Base-by-base conservation (phyloP, 495 filamentous ascomycete species). In the Hypomontagnella submonticulosa region DNA sequence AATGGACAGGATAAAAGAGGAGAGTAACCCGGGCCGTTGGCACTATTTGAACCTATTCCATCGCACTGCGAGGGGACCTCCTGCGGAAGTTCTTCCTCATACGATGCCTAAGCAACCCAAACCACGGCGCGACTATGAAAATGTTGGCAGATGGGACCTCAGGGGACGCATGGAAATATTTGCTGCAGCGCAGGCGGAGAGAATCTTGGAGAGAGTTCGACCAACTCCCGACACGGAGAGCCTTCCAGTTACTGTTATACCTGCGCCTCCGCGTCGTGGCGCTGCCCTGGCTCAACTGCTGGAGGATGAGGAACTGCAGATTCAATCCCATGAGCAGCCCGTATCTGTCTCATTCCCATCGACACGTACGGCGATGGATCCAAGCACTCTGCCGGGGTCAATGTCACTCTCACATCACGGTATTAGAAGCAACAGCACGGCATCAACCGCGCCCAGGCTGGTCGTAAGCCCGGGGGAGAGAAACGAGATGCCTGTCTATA, bases 231-330 rank as follows among this genome's bases (percentile, higher is more conserved):
- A 82, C 53, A 83, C 80, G 10, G 76, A 78, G 49, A 81, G 76
- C 59, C 61, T 83, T 46, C 81, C 81, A 4, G 76, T 82, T n/a
- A 80, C 73, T 27, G 76, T 83, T 4, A 82, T 83, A 16, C 80
- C 80, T 4, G 81, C 81, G 0, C 81, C 80, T 36, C 74, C 79
- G 10, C 73, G 81, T 0, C 71, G 77, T 16, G 81, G 81, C 1
- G 78, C 79, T 0, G 80, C 77, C 6, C 67, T 83, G 4, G 79
- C 77, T 18, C 76, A 76, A 59, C 54, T 82, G 19, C 49, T 78
- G 16, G 79, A 80, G 56, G 80, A 80, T 23, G 76, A 80, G 46
- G 75, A 76, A 56, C 6, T 49, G 6, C 66, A 69, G 43, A 23
- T 63, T 20, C 46, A 61, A 18, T 36, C 44, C 27, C 51, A 32